Percentiles rank a stretch among this genome's conserved stretches.
These are phyloP conservation scores for Ogataea neopini DNA, from an alignment of 805 yeast species.

Conservation along the genomic window DNA sequence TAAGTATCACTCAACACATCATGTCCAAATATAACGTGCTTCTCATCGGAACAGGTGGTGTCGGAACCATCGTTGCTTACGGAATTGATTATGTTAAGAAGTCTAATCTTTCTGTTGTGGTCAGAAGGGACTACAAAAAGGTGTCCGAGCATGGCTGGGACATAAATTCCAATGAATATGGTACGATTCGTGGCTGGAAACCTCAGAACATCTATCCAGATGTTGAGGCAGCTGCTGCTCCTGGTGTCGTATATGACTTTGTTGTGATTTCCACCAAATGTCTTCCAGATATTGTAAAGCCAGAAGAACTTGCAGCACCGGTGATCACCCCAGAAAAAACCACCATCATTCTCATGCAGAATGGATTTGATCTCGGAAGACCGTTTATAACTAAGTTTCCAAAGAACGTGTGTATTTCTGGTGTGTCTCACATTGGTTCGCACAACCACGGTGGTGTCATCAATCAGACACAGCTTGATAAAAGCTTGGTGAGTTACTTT, in stretches of 20 bases:
- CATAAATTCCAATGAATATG: conserved; percentile 63
- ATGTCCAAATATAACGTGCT: conserved; percentile 13
- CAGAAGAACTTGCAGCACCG: conserved; percentile 51
- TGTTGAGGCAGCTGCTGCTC: conserved; percentile 43
- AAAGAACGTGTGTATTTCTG: conserved; percentile 52
- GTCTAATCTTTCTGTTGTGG: conserved; percentile 57
- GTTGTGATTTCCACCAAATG: conserved; percentile 60
- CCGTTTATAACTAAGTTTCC: conserved; percentile 57
- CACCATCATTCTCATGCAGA: conserved; percentile 59
- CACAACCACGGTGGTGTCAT: conserved; percentile 52
- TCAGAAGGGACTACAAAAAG: conserved; percentile 59
- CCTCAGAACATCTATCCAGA: conserved; percentile 44
- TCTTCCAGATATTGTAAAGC: conserved; percentile 55
- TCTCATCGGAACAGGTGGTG: conserved; percentile 77
- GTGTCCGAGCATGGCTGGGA: conserved; percentile 52
- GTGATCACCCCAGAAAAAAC: conserved; percentile 49
- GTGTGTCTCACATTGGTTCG: conserved; percentile 64
- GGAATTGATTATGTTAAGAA: conserved; percentile 50
- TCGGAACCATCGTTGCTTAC: conserved; percentile 73
- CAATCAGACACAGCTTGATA: conserved; percentile 48
- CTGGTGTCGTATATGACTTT: conserved; percentile 47
- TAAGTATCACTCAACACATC: neutral
- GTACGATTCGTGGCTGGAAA: conserved; percentile 53
- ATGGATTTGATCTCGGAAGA: conserved; percentile 63
- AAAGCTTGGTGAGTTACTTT: conserved; percentile 50